phyloP scores from a whole-genome alignment of 1,284 basidiomycete genomes.

The Cronartium quercuum region DNA sequence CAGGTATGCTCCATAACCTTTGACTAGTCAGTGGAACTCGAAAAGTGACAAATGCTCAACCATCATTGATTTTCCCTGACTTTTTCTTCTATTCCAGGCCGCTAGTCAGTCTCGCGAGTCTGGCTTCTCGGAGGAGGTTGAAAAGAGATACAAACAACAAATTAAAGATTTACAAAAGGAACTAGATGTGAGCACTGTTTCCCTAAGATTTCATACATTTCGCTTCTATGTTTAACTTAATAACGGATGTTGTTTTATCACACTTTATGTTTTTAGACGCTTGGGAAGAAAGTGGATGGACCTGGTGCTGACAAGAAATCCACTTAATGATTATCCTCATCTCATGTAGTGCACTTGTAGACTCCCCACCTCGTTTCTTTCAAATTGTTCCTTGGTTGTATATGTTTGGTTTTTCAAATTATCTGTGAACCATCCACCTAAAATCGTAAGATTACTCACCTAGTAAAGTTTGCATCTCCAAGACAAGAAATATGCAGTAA shows the following conservation, averaged over 20 bases:
- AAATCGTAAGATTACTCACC: no score
- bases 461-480: no score
- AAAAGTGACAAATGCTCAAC: not conserved
- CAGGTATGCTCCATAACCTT: slow-evolving; percentile 51
- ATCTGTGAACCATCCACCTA: no score
- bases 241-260: not conserved
- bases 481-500: no score
- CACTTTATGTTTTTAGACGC: not conserved
- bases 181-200: slow-evolving; percentile 17
- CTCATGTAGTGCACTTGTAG: no score
- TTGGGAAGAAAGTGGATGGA: slow-evolving; percentile 33
- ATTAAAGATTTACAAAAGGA: slow-evolving; percentile 34
- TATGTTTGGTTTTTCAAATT: no score
- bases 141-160: slow-evolving; percentile 35
- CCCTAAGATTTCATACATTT: not conserved
- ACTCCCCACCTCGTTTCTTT: no score
- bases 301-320: slow-evolving; percentile 32
- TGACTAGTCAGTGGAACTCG: not conserved
- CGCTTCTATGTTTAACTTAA: not conserved
- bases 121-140: slow-evolving; percentile 27
- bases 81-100: not conserved
- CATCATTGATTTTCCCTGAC: not conserved
- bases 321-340: not conserved
- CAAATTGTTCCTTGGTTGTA: no score
- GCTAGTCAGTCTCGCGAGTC: slow-evolving; percentile 28